A percentile compares a stretch with the other conserved stretches of the same genome.
These are phyloP conservation scores for Martiniozyma asiatica DNA, from an alignment of 1,139 yeast species.

Conservation along the genomic window DNA sequence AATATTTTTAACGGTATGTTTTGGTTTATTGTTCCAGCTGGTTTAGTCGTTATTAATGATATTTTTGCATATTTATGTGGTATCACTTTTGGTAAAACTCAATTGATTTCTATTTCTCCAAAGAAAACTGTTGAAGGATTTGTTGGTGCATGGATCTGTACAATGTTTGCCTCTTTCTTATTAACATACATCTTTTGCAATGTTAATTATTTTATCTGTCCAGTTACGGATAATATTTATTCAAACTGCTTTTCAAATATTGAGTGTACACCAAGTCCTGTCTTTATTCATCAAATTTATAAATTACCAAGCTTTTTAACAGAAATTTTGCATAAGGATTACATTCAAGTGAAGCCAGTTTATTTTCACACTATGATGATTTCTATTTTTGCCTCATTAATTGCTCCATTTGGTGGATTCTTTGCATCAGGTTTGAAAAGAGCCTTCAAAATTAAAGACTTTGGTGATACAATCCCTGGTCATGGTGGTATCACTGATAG, in stretches of 20 bases:
- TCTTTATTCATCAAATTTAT: constrained; percentile 68
- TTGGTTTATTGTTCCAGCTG: constrained; percentile 90
- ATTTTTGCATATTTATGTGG: constrained; percentile 96
- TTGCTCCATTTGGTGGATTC: constrained; percentile 98
- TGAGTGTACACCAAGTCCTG: constrained; percentile 76
- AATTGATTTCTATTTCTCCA: constrained; percentile 86
- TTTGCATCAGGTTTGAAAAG: constrained; percentile 95
- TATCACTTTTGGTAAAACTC: constrained; percentile 89
- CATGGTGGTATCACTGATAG: constrained; percentile 98
- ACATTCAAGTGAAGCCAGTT: constrained; percentile 65
- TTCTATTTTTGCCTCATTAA: constrained; percentile 90
- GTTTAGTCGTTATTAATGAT: constrained; percentile 87
- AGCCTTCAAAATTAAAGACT: constrained; percentile 90
- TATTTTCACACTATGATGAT: constrained; percentile 78
- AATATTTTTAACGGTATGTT: constrained; percentile 83
- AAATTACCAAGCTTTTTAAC: constrained; percentile 62
- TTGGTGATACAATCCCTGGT: constrained; percentile 90
- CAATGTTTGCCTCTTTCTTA: constrained; percentile 61
- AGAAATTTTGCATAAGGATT: constrained; percentile 29
- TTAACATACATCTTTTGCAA: constrained; percentile 54
- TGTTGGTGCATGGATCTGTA: constrained; percentile 94
- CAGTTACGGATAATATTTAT: constrained; percentile 35
- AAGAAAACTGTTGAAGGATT: constrained; percentile 97
- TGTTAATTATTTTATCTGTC: constrained; percentile 76
- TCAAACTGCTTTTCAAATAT: constrained; percentile 44